phyloP scores from a whole-genome alignment of 2,329 filamentous ascomycete genomes.

The Colletotrichum gloeosporioides region DNA sequence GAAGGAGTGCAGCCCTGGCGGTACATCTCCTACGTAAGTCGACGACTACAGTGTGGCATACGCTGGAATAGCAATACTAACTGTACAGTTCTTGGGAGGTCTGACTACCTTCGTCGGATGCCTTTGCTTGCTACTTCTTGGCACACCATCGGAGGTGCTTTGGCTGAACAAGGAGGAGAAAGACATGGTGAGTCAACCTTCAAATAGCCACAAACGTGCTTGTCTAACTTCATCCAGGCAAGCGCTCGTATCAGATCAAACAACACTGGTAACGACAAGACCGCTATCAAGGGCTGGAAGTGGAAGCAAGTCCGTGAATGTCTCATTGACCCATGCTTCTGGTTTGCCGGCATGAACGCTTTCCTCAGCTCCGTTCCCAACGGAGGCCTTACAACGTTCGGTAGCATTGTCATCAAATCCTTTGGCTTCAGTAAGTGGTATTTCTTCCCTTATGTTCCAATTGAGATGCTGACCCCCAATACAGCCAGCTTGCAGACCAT shows the following conservation, averaged over 20 bases:
- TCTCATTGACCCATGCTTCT: slow-evolving; percentile 39
- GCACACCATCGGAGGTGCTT: slow-evolving; percentile 41
- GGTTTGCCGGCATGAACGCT: slow-evolving; percentile 40
- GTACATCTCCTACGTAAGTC: slow-evolving; percentile 40
- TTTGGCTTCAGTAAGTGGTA: slow-evolving; percentile 38
- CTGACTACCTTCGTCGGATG: slow-evolving; percentile 37
- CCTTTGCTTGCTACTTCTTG: slow-evolving; percentile 38
- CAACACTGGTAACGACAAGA: slow-evolving; percentile 41
- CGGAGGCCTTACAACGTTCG: slow-evolving; percentile 39
- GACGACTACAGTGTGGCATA: too few species aligned
- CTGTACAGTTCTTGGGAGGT: slow-evolving; percentile 34
- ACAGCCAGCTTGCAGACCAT: slow-evolving; percentile 40
- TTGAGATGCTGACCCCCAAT: not conserved
- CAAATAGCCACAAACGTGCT: not conserved
- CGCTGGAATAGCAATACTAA: not conserved
- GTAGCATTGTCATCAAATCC: slow-evolving; percentile 36
- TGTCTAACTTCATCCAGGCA: slow-evolving; percentile 3
- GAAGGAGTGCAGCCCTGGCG: slow-evolving; percentile 39
- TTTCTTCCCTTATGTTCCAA: fast-evolving
- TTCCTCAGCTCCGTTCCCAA: slow-evolving; percentile 41
- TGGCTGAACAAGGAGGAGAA: slow-evolving; percentile 40
- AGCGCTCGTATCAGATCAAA: slow-evolving; percentile 39
- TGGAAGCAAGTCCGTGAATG: slow-evolving; percentile 42
- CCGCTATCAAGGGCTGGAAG: slow-evolving; percentile 40
- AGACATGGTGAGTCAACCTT: slow-evolving; percentile 28